A percentile compares a stretch with the other conserved stretches of the same genome.
Evolutionary conservation across 169 alveolate species (phyloP).

Genomic region (Eimeria necatrix): DNA sequence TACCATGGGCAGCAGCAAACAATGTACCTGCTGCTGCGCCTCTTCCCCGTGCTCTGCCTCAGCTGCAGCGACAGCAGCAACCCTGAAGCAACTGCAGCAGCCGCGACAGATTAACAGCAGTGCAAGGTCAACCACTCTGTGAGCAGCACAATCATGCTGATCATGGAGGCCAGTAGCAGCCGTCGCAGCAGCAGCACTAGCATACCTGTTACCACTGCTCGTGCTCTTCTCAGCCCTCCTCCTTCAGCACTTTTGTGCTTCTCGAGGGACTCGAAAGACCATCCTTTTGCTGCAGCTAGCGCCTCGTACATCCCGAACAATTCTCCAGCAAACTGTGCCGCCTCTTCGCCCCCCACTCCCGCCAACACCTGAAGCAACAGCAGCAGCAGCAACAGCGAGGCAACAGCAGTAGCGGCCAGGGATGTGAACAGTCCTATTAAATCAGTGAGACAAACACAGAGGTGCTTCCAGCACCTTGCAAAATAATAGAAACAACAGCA

Average conservation of each 20-base stretch:
- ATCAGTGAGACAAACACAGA: neutral
- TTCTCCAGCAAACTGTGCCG: slow-evolving; percentile 91
- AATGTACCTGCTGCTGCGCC: neutral
- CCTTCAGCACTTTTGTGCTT: slow-evolving; percentile 80
- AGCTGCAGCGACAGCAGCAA: neutral
- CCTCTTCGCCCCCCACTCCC: slow-evolving; percentile 95
- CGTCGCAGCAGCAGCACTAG: slow-evolving; percentile 36
- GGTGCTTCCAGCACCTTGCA: neutral
- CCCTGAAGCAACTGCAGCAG: neutral
- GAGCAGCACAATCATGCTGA: neutral
- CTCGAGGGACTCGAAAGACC: slow-evolving; percentile 83
- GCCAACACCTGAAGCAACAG: slow-evolving; percentile 86
- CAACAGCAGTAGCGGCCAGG: neutral
- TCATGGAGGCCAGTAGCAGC: neutral
- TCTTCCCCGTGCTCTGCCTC: neutral
- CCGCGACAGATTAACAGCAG: neutral
- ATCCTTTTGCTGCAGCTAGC: slow-evolving; percentile 83
- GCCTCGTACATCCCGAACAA: slow-evolving; percentile 89
- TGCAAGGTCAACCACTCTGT: too few relatives aligned
- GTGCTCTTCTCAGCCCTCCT: slow-evolving; percentile 88
- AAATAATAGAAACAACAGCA: neutral
- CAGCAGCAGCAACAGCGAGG: neutral
- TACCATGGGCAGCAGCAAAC: neutral
- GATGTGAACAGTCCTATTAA: neutral
- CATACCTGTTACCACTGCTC: slow-evolving; percentile 80